Evolutionary conservation across 2,329 filamentous ascomycete genomes (phyloP).

Genomic region (Corynespora cassiicola): DNA sequence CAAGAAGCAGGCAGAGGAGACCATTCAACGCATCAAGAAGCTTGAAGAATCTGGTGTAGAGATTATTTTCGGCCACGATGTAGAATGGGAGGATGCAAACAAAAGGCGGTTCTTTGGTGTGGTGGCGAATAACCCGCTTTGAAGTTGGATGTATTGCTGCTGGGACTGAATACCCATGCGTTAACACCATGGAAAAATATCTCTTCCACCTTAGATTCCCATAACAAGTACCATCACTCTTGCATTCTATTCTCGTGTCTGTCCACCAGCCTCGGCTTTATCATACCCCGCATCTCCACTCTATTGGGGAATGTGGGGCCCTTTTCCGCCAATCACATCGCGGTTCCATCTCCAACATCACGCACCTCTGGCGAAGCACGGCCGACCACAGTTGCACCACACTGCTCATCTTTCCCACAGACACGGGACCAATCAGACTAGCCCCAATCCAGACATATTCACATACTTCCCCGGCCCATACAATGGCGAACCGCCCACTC

Average conservation of each 20-base stretch:
- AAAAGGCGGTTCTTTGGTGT: conserved; percentile 35
- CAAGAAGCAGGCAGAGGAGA: conserved; percentile 52
- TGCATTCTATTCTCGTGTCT: no score
- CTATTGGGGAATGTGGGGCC: conserved; percentile 25
- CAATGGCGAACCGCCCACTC: conserved; percentile 1
- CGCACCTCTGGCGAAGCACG: conserved; percentile 7
- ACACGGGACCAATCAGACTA: conserved; percentile 8
- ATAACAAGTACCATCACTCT: no score
- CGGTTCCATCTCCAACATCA: conserved; percentile 1
- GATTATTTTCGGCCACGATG: conserved; percentile 60
- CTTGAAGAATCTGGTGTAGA: conserved; percentile 54
- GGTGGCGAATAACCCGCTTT: no score
- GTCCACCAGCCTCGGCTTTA: no score
- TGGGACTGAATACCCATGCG: conserved; percentile 1
- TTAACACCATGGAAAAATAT: no score
- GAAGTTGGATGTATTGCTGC: background rate
- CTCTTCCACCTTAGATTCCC: no score
- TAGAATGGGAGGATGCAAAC: conserved; percentile 53
- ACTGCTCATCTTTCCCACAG: conserved; percentile 2
- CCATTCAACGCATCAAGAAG: conserved; percentile 50
- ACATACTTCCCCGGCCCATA: conserved; percentile 12
- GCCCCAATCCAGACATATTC: conserved; percentile 11
- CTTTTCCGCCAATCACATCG: conserved; percentile 15
- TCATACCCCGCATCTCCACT: no score
- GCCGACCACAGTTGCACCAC: conserved; percentile 9